Conservation (phyloP, 371 early-diverging fungal species). For the Zancudomyces culisetae region DNA sequence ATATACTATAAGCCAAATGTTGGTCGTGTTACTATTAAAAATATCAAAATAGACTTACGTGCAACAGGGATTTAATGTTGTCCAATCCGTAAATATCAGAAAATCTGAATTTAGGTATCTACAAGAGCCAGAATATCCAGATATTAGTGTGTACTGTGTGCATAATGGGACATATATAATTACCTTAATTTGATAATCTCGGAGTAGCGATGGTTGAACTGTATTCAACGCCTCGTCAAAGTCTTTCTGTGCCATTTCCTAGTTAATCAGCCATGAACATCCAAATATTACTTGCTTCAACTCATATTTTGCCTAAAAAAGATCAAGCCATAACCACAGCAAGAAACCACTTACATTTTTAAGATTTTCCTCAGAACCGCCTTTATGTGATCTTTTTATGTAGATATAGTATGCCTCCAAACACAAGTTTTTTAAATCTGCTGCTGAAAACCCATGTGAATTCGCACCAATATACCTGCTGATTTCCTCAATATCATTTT, state of each 20-base stretch:
- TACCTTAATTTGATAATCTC: constrained; percentile 32
- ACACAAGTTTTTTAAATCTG: constrained; percentile 49
- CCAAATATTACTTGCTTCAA: no score
- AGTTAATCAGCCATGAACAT: no score
- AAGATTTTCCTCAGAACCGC: no score
- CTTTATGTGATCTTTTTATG: constrained; percentile 22
- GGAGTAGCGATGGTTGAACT: constrained; percentile 37
- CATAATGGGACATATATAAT: constrained; percentile 4
- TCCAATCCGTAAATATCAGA: constrained; percentile 40
- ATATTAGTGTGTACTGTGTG: no score
- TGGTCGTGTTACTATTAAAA: no score
- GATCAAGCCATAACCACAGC: no score
- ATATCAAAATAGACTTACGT: neutral
- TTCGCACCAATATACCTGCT: constrained; percentile 7
- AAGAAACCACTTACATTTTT: no score
- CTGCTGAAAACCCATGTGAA: constrained; percentile 38
- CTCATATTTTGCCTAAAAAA: no score
- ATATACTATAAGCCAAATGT: no score
- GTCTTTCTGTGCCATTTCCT: constrained; percentile 6
- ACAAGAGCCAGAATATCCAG: no score
- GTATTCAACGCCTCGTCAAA: constrained; percentile 27
- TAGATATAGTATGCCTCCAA: constrained; percentile 28
- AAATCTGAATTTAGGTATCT: constrained; percentile 39
- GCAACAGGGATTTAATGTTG: constrained; percentile 33
- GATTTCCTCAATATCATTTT: neutral